A percentile compares a stretch with the other conserved stretches of the same genome.
Conservation (phyloP, 441 rosid genomes). For the Erodium moschatum region DNA sequence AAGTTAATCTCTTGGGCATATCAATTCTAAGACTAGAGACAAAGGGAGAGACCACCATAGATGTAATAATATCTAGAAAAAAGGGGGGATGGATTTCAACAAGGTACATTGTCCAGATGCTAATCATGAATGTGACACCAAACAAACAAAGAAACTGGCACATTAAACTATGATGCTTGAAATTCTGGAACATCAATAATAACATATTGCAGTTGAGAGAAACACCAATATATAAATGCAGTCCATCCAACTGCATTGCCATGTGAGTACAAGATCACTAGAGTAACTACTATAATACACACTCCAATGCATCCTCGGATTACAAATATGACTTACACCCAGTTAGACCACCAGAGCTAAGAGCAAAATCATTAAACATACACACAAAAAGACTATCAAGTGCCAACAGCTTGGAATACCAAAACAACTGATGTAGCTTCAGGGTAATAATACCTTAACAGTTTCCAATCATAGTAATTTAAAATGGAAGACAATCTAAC, state of each 20-base stretch:
- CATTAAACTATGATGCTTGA: neutral
- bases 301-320: neutral
- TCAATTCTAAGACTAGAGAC: neutral
- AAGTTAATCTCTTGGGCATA: neutral
- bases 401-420: neutral
- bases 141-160: neutral
- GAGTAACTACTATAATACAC: neutral
- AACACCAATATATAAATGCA: neutral
- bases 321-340: neutral
- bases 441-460: neutral
- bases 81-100: too few relatives aligned
- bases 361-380: neutral
- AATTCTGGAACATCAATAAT: neutral
- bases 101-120: constrained; percentile 6
- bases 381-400: neutral
- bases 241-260: neutral
- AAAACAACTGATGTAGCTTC: neutral
- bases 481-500: too few relatives aligned
- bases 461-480: too few relatives aligned
- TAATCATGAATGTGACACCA: neutral
- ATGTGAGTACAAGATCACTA: neutral
- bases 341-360: too few relatives aligned
- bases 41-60: neutral
- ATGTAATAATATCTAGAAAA: neutral
- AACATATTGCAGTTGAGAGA: neutral